Conservation (phyloP, 345 rosid species). For the Turritis glabra region DNA sequence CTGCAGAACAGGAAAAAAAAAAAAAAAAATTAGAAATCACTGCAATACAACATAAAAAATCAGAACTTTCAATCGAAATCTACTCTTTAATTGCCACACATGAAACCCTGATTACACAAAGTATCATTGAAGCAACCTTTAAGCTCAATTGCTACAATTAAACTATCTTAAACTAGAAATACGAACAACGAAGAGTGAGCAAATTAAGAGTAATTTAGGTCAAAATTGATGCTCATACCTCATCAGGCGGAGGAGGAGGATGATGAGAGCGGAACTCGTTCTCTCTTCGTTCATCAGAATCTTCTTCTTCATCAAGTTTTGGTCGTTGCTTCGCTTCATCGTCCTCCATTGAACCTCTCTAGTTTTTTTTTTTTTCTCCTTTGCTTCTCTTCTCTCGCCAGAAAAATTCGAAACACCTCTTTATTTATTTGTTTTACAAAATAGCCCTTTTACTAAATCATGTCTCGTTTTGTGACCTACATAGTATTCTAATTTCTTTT, state of each 20-base stretch:
- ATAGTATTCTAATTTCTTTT: background rate
- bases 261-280: slow-evolving; percentile 23
- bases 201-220: background rate
- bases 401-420: slow-evolving; percentile 3
- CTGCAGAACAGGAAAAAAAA: slow-evolving; percentile 60
- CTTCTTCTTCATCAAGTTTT: slow-evolving; percentile 10
- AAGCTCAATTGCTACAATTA: background rate
- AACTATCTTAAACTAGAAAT: background rate
- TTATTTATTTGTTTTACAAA: background rate
- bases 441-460: background rate
- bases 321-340: slow-evolving; percentile 26
- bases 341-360: slow-evolving; percentile 27
- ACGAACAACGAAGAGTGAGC: background rate
- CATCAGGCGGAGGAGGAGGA: slow-evolving; percentile 40
- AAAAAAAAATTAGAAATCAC: background rate
- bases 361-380: background rate
- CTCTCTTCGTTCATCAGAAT: background rate
- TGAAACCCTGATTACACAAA: background rate
- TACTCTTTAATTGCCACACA: background rate
- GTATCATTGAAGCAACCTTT: background rate
- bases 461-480: background rate
- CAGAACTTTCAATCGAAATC: background rate
- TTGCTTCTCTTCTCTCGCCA: slow-evolving; percentile 5
- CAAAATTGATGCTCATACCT: background rate
- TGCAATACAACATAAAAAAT: background rate